These are phyloP conservation scores for Acanthamoeba royreba DNA, from an alignment of 208 protist species.

Conservation along the genomic window DNA sequence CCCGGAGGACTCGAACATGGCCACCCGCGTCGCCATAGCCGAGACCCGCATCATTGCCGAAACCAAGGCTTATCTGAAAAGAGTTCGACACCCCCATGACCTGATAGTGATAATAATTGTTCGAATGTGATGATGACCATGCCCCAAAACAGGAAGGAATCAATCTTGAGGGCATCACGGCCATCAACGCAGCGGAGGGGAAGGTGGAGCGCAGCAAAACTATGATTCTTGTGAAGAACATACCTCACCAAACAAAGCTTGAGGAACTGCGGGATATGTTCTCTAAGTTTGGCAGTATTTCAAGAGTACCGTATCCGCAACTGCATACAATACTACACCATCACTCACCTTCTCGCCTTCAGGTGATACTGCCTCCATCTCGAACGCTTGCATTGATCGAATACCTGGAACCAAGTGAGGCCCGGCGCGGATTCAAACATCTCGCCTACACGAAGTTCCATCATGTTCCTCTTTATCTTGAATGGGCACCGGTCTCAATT, in stretches of 20 bases:
- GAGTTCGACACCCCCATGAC: background rate
- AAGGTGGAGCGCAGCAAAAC: constrained; percentile 65
- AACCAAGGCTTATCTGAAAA: constrained; percentile 77
- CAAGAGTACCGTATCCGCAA: too few species aligned
- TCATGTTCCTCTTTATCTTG: constrained; percentile 93
- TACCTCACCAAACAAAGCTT: constrained; percentile 64
- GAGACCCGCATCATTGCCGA: constrained; percentile 82
- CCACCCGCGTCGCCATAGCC: constrained; percentile 82
- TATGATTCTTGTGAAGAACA: constrained; percentile 83
- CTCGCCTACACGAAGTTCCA: constrained; percentile 94
- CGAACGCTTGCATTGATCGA: constrained; percentile 80
- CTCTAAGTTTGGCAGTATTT: constrained; percentile 56
- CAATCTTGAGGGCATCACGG: constrained; percentile 44
- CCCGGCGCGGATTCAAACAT: constrained; percentile 89
- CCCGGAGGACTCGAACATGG: constrained; percentile 10
- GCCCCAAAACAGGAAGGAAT: constrained; percentile 56
- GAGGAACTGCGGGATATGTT: constrained; percentile 72
- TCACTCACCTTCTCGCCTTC: background rate
- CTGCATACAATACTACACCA: background rate
- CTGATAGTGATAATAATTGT: background rate
- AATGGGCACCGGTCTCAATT: constrained; percentile 94
- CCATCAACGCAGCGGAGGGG: background rate
- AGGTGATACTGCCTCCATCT: constrained; percentile 75
- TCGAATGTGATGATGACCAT: too few species aligned
- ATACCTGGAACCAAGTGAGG: constrained; percentile 77